Base-by-base conservation (phyloP, 2,329 filamentous ascomycete genomes). In the Pyrenophora tritici-repentis region DNA sequence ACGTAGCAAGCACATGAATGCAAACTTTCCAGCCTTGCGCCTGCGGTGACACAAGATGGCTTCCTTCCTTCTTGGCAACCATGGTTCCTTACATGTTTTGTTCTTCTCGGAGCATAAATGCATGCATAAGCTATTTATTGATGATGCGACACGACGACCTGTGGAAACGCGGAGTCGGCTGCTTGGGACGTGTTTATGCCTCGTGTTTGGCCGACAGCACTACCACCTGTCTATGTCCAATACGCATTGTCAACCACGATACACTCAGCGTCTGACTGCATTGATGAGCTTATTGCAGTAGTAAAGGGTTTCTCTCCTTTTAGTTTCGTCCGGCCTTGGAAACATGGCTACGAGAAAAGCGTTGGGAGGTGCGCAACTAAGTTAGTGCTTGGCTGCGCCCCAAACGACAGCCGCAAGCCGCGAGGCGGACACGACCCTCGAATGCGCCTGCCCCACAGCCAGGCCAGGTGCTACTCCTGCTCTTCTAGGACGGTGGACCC, bases 361-460 rank as follows among this genome's bases (percentile, higher is more conserved):
- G 22, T 38, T 47, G 36, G 26, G 26, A 46, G 37, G 32, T 29
- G 41, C 12, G 39, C 35, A 42, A 47, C 52, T 44, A 49, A 39
- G 20, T 32, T 20, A 43, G 10, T 10, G 10, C 9, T 13, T 29
- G 46, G 55, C 63, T 59, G 60, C 56, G 57, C 56, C 59, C 57
- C 60, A 48, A 47, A 42, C 33, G 40, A 31, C 35, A 58, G 57
- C 56, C 57, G 52, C 61, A 55, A 37, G 58, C 58, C 58, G 56
- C 62, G 54, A 59, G 59, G 63, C 62, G 57, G 58, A 63, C 56
- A 58, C 58, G 56, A 56, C 53, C 56, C 53, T 55, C 57, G 53
- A 59, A 53, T 57, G 53, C 51, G 64, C 51, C 59, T 50, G 55
- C 64, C 61, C 64, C 64, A 66, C 63, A 59, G 55, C 52, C 52